These are phyloP conservation scores for Rhodamnia rubescens DNA, from an alignment of 345 rosid species.

Conservation along the genomic window DNA sequence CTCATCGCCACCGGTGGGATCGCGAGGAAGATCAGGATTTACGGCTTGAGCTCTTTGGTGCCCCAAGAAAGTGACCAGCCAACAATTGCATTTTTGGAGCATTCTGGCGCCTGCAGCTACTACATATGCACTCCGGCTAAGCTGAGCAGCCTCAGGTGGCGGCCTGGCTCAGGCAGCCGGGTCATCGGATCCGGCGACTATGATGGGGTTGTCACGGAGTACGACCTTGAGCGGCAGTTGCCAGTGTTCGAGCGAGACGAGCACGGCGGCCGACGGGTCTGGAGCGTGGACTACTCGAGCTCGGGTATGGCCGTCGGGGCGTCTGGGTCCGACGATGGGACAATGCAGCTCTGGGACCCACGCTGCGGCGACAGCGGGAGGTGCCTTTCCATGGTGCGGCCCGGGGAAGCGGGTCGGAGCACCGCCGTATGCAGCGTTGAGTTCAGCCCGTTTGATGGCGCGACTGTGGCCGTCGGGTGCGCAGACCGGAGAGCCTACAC, in stretches of 20 bases:
- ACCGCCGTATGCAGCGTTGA: conserved; percentile 69
- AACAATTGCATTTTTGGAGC: conserved; percentile 19
- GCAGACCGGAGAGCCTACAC: conserved; percentile 61
- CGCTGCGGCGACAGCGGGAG: conserved; percentile 28
- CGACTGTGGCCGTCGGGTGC: conserved; percentile 52
- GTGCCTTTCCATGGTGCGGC: conserved; percentile 36
- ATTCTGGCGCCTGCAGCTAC: conserved; percentile 33
- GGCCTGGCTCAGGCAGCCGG: conserved; percentile 41
- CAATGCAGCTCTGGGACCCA: conserved; percentile 85
- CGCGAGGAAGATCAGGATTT: conserved; percentile 66
- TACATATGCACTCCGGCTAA: conserved; percentile 83
- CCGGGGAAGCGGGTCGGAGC: conserved; percentile 25
- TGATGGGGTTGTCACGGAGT: conserved; percentile 85
- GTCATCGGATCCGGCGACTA: conserved; percentile 82
- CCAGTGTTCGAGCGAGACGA: conserved; percentile 85
- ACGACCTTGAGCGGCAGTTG: conserved; percentile 46
- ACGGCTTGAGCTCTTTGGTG: conserved; percentile 32
- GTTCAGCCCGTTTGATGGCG: conserved; percentile 52
- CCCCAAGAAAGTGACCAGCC: not conserved
- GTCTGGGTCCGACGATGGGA: conserved; percentile 90
- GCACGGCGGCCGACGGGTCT: conserved; percentile 82
- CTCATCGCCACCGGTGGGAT: conserved; percentile 81
- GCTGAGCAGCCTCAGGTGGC: conserved; percentile 76
- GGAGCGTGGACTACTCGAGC: conserved; percentile 77
- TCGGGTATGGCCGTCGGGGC: conserved; percentile 45